A percentile compares a stretch with the other conserved stretches of the same genome.
Conservation (phyloP, 2,329 filamentous ascomycete genomes). For the Cercospora citrullina region DNA sequence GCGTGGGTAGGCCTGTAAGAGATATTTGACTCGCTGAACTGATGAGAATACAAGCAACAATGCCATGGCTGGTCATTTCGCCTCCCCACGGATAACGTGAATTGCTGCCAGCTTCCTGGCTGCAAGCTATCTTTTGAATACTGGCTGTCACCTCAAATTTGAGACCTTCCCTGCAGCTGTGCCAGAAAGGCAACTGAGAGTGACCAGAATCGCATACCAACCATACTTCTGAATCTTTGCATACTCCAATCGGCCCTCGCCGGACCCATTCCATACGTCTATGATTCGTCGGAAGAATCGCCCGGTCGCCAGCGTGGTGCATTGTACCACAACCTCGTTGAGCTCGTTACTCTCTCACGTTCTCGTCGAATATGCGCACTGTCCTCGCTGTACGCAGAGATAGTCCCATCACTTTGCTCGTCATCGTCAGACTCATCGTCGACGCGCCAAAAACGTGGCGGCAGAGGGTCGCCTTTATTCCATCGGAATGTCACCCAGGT, state of each 20-base stretch:
- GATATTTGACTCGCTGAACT: neutral
- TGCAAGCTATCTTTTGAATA: neutral
- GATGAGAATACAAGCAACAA: neutral
- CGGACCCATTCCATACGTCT: neutral
- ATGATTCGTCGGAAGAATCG: neutral
- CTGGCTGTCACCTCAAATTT: neutral
- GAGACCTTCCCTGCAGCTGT: neutral
- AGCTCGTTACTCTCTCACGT: neutral
- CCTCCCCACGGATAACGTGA: neutral
- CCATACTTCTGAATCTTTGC: neutral
- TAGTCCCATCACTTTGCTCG: neutral
- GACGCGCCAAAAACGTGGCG: neutral
- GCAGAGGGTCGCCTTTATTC: neutral
- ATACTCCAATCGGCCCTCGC: neutral
- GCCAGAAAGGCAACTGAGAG: neutral
- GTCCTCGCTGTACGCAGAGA: neutral
- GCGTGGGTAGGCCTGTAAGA: neutral
- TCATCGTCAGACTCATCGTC: neutral
- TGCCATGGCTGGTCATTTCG: neutral
- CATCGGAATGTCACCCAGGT: neutral
- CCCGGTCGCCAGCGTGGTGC: neutral
- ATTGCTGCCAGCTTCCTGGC: neutral
- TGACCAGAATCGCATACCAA: neutral
- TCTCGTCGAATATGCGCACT: neutral
- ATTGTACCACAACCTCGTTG: neutral